Conservation (phyloP, 1,284 basidiomycete genomes). For the Schizopora paradoxa region DNA sequence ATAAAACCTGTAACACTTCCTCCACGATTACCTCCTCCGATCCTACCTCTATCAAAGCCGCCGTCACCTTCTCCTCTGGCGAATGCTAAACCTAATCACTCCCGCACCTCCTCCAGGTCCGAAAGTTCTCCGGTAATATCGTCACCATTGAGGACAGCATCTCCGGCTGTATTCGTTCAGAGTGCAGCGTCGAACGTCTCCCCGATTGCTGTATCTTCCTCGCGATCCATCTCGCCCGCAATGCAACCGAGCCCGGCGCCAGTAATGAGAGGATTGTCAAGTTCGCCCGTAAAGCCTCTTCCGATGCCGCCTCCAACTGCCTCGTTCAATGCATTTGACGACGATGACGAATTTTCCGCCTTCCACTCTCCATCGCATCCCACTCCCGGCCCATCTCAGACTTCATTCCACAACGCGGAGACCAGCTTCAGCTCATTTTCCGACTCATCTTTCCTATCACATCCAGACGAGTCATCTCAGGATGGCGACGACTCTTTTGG, state of each 20-base stretch:
- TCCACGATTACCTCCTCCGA: constrained; percentile 12
- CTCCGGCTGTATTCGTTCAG: background rate
- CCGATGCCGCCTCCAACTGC: background rate
- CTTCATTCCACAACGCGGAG: constrained; percentile 8
- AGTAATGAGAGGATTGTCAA: background rate
- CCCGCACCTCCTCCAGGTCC: background rate
- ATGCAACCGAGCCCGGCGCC: background rate
- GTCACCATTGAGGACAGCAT: background rate
- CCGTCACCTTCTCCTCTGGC: constrained; percentile 24
- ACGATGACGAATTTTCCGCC: constrained; percentile 30
- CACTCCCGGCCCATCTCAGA: constrained; percentile 4
- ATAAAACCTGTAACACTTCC: constrained; percentile 5
- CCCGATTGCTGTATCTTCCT: background rate
- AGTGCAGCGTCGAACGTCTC: background rate
- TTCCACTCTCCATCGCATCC: constrained; percentile 24
- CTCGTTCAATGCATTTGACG: constrained; percentile 15
- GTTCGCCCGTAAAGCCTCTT: background rate
- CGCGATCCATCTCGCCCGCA: background rate
- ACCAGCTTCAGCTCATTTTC: constrained; percentile 8
- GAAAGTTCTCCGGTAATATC: background rate
- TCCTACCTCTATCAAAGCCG: constrained; percentile 20
- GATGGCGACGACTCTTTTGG: constrained; percentile 17
- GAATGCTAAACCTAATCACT: background rate
- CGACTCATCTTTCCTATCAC: constrained; percentile 4
- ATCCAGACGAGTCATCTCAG: constrained; percentile 3